Percentiles rank a stretch among this genome's conserved stretches.
Conservation (phyloP, 257 asterid species). For the Solanum chmielewskii region DNA sequence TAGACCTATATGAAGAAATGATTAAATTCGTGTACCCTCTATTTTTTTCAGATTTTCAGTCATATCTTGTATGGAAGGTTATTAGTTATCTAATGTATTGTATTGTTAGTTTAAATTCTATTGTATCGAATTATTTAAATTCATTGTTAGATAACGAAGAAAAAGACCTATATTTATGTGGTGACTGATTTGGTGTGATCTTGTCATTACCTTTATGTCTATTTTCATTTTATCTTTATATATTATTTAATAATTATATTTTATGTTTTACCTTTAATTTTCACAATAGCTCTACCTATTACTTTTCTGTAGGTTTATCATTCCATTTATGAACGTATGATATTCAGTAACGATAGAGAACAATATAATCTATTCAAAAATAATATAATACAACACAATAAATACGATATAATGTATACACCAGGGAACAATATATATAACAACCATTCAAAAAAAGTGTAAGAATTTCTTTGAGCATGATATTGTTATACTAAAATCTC, state of each 20-base stretch:
- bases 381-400: too few species aligned
- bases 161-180: not conserved
- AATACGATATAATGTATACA: too few species aligned
- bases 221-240: too few species aligned
- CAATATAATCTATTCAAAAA: too few species aligned
- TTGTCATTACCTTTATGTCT: not conserved
- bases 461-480: not conserved
- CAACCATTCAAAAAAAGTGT: not conserved
- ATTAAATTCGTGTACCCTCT: too few species aligned
- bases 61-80: not conserved
- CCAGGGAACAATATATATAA: not conserved
- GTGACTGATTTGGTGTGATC: too few species aligned
- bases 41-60: too few species aligned
- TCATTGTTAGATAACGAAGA: accelerated
- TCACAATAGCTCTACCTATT: not conserved
- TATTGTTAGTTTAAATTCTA: not conserved
- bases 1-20: accelerated
- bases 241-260: too few species aligned
- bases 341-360: too few species aligned
- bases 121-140: too few species aligned
- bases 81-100: not conserved
- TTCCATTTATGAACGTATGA: not conserved
- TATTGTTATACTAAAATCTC: too few species aligned
- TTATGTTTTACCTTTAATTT: not conserved
- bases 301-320: not conserved